A percentile compares a stretch with the other conserved stretches of the same genome.
Evolutionary conservation across 441 rosid species (phyloP).

Genomic region (Rhodomyrtus psidioides): DNA sequence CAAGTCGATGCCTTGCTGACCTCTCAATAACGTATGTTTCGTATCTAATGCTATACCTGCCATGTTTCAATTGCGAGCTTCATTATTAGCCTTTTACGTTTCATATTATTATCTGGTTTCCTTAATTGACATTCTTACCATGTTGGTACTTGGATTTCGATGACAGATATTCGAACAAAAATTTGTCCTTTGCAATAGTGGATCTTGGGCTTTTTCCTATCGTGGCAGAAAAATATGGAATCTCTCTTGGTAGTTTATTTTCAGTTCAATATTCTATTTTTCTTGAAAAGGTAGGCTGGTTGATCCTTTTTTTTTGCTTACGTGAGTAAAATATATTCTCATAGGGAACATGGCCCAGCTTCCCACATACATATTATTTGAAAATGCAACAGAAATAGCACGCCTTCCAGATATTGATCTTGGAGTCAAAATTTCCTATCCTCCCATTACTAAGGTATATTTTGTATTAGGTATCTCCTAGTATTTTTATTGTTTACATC

Average conservation of each 20-base stretch:
- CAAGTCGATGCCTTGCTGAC: constrained; percentile 76
- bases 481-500: background rate
- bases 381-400: constrained; percentile 63
- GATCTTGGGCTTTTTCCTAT: constrained; percentile 92
- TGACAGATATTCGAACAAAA: constrained; percentile 71
- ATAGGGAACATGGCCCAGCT: constrained; percentile 72
- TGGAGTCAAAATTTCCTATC: constrained; percentile 41
- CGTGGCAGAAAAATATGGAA: constrained; percentile 75
- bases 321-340: constrained; percentile 5
- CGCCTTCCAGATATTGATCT: constrained; percentile 72
- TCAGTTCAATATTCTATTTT: background rate
- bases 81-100: background rate
- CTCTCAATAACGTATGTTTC: constrained; percentile 58
- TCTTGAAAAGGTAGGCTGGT: background rate
- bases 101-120: background rate
- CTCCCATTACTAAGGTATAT: constrained; percentile 64
- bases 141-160: constrained; percentile 7
- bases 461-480: background rate
- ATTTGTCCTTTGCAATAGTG: constrained; percentile 71
- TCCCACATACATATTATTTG: constrained; percentile 76
- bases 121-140: background rate
- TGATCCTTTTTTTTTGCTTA: background rate
- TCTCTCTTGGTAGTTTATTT: constrained; percentile 58
- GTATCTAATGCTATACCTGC: background rate
- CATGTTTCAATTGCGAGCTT: background rate